phyloP scores from a whole-genome alignment of 148 eudicot genomes.

The Mesembryanthemum crystallinum region DNA sequence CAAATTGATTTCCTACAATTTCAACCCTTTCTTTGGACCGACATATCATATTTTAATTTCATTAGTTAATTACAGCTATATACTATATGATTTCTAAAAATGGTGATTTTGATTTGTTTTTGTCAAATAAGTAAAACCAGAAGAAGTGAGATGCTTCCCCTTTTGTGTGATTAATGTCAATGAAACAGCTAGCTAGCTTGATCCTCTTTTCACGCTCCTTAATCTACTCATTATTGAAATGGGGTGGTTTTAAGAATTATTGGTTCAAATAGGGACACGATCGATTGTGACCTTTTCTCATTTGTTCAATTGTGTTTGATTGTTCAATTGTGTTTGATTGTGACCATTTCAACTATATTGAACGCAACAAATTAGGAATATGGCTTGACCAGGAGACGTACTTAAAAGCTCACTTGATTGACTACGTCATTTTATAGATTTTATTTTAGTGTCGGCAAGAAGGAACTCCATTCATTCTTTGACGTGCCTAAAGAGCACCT shows the following conservation, averaged over 20 bases:
- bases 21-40: slow-evolving; percentile 23
- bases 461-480: too few species aligned
- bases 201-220: background rate
- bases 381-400: too few species aligned
- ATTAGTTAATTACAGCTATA: background rate
- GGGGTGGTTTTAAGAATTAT: background rate
- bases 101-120: background rate
- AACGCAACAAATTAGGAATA: too few species aligned
- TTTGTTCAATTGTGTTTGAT: too few species aligned
- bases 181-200: background rate
- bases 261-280: background rate
- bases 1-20: slow-evolving; percentile 23
- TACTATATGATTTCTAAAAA: background rate
- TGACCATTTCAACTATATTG: background rate
- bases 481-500: too few species aligned
- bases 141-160: background rate
- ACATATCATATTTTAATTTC: background rate
- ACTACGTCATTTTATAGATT: too few species aligned
- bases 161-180: background rate
- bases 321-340: background rate
- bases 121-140: background rate
- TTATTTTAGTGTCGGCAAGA: too few species aligned
- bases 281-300: background rate
- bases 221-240: background rate
- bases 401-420: too few species aligned